Percentiles rank a stretch among this genome's conserved stretches.
Conservation (phyloP, 768 basidiomycete species). For the Pleurotus platypus region DNA sequence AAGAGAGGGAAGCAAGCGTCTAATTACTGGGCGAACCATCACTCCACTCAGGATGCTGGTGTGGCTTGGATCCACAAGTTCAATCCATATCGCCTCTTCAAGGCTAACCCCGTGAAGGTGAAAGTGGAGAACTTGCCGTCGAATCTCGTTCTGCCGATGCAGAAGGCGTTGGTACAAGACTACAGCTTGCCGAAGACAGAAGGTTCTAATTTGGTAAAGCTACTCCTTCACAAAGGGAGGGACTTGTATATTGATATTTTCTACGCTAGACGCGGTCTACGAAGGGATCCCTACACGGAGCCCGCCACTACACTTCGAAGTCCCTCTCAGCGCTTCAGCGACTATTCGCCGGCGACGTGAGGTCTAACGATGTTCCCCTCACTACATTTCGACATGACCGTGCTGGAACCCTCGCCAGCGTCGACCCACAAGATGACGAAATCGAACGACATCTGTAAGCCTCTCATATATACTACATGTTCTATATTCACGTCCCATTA, state of each 20-base stretch:
- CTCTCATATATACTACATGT: not conserved
- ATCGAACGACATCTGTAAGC: conserved; percentile 73
- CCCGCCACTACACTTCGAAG: conserved; percentile 50
- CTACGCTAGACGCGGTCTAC: not conserved
- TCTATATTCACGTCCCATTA: not conserved
- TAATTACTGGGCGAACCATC: conserved; percentile 53
- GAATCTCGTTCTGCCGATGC: conserved; percentile 74
- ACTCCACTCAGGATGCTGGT: conserved; percentile 45
- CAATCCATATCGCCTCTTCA: conserved; percentile 88
- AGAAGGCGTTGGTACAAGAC: conserved; percentile 69
- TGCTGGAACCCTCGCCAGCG: conserved; percentile 25
- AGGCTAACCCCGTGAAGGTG: conserved; percentile 67
- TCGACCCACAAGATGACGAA: conserved; percentile 46
- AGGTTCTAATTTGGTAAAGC: conserved; percentile 25
- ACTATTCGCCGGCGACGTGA: conserved; percentile 58
- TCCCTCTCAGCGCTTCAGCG: conserved; percentile 61
- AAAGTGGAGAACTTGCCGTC: conserved; percentile 70
- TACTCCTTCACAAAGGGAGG: no score
- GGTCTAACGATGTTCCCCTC: conserved; percentile 55
- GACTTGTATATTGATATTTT: no score
- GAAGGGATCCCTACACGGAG: conserved; percentile 9
- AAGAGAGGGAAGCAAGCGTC: conserved; percentile 81
- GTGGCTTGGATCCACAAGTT: conserved; percentile 65
- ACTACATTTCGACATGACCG: conserved; percentile 45
- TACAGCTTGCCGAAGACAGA: conserved; percentile 36